Percentiles rank a stretch among this genome's conserved stretches.
phyloP scores from a whole-genome alignment of 2,329 filamentous ascomycete genomes.

The Diaporthe humulicola region DNA sequence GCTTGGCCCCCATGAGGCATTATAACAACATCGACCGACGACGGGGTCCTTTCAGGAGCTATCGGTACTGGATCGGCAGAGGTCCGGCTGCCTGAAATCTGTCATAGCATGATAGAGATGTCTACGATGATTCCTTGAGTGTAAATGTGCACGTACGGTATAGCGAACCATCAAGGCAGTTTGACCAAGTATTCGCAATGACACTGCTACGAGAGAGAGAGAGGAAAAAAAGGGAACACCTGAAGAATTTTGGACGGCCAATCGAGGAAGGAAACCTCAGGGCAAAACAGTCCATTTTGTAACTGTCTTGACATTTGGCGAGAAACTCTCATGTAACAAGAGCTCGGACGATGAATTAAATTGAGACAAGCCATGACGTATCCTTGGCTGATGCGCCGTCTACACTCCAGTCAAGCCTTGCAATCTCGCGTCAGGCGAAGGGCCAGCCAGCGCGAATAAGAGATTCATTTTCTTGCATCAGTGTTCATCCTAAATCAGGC shows the following conservation, averaged over 20 bases:
- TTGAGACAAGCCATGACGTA: too few species aligned
- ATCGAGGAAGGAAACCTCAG: background rate
- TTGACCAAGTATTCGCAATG: too few species aligned
- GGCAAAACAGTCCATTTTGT: background rate
- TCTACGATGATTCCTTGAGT: background rate
- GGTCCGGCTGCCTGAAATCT: background rate
- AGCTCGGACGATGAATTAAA: background rate
- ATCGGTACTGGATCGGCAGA: slow-evolving; percentile 9
- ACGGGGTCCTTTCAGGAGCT: background rate
- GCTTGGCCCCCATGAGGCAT: background rate
- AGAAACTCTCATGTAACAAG: too few species aligned
- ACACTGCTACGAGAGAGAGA: too few species aligned
- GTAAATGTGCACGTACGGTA: too few species aligned
- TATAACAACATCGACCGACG: slow-evolving; percentile 13
- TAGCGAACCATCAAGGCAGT: too few species aligned
- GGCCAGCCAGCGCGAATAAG: background rate
- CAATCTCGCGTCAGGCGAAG: background rate
- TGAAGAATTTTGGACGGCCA: background rate
- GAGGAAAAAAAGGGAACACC: too few species aligned
- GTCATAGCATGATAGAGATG: background rate
- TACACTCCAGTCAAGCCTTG: background rate
- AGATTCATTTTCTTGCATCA: background rate
- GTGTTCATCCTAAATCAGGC: background rate
- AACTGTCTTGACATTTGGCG: too few species aligned
- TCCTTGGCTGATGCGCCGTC: background rate